Evolutionary conservation across 2,329 filamentous ascomycete species (phyloP), one percentile per base, ranked within the genome.

Genomic region (Aspergillus hiratsukae): DNA sequence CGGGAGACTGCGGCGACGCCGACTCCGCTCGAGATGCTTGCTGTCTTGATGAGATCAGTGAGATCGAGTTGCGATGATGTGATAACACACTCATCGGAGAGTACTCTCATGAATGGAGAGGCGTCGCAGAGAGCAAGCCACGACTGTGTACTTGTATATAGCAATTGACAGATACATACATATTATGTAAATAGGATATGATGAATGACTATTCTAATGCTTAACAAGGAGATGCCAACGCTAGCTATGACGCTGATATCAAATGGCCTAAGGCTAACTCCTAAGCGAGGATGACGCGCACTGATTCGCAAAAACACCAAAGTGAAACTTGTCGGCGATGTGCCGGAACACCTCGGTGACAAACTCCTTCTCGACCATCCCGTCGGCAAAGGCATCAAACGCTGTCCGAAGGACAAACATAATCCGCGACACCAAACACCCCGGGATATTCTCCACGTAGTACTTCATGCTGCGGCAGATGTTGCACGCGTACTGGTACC

Each of bases 401-500:
- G 67, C 63, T 2, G 64, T 62, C 11, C 66, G 65, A 19, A 69
- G 58, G 3, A 65, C 61, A 37, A 69, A 69, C 61, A 69, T 69
- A n/a, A 68, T 58, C 10, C 67, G 67, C 11, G 64, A 67, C 2
- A 69, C 59, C 4, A 69, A 43, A 31, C 55, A 65, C 1, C 67
- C 67, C 9, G 67, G 67, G n/a, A 62, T 58, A 3, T 58, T 62
- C 25, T 59, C 58, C 11, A 67, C 51, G 50, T 67, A 69, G 50
- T 66, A 69, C 48, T 64, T 66, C 61, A 68, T 64, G 53, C 66
- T 69, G 37, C 67, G 66, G 43, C 67, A 69, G 52, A 69, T 69
- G 45, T 68, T 64, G 58, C 67, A 69, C 19, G 66, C 67, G 27
- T 59, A 61, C 37, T 64, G 56, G 58, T 69, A 69, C 27, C 66